Percentiles rank a stretch among this genome's conserved stretches.
phyloP scores from a whole-genome alignment of 169 alveolate species.

The Perkinsus chesapeaki region DNA sequence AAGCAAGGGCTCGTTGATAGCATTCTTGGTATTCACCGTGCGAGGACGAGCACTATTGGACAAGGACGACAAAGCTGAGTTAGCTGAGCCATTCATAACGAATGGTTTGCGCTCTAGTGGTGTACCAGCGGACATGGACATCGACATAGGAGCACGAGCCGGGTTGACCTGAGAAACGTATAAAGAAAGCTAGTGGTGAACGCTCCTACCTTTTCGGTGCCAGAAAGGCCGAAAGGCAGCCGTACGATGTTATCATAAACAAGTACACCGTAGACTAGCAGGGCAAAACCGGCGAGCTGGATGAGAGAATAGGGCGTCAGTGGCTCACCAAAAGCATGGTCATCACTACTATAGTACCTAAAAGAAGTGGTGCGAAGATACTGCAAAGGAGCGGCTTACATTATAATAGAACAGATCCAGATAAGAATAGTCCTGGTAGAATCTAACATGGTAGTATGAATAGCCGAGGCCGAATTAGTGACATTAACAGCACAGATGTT shows the following conservation, averaged over 20 bases:
- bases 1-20: not conserved
- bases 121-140: not conserved
- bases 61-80: not conserved
- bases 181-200: not conserved
- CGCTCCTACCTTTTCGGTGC: not conserved
- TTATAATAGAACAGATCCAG: not conserved
- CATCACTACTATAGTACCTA: not conserved
- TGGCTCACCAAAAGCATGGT: not conserved
- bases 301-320: not conserved
- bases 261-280: not conserved
- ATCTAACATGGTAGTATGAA: not conserved
- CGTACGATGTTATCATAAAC: not conserved
- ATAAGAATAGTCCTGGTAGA: slow-evolving; percentile 3
- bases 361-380: not conserved
- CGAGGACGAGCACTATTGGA: not conserved
- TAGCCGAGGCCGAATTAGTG: not conserved
- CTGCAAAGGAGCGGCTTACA: not conserved
- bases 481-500: slow-evolving; percentile 3
- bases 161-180: not conserved
- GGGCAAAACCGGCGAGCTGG: slow-evolving; percentile 1
- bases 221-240: not conserved
- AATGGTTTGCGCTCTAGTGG: not conserved
- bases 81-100: not conserved
- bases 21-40: not conserved
- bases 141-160: not conserved